phyloP scores from a whole-genome alignment of 1,284 basidiomycete genomes.

The Peniophora sp. region DNA sequence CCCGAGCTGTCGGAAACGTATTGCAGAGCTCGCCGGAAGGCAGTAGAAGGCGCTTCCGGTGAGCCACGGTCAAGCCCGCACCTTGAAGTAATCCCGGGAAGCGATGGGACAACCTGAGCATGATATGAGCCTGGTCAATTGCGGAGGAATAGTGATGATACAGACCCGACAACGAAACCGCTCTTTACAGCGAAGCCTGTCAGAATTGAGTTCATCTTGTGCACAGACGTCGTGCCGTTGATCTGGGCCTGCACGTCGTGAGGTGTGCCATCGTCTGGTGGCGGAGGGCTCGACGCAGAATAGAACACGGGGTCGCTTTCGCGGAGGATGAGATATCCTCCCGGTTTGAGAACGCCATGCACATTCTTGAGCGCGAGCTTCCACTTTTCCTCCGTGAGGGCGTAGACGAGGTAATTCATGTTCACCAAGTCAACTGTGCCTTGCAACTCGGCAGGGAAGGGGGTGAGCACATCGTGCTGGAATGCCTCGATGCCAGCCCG shows the following conservation, averaged over 20 bases:
- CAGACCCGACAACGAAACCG: not conserved
- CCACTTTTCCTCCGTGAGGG: conserved; percentile 2
- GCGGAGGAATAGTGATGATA: not conserved
- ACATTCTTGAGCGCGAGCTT: conserved; percentile 2
- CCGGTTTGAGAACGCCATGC: conserved; percentile 1
- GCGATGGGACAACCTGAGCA: not conserved
- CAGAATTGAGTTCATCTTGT: not conserved
- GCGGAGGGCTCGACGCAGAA: not conserved
- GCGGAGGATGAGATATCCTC: not conserved
- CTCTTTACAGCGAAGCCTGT: not conserved
- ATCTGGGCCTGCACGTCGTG: not conserved
- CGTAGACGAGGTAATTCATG: not conserved
- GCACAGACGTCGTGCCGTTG: not conserved
- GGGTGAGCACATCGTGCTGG: conserved; percentile 5
- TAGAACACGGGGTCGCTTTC: not conserved
- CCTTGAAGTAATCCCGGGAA: not conserved
- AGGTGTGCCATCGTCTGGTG: not conserved
- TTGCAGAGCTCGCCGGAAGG: conserved; percentile 1
- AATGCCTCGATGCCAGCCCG: conserved; percentile 1
- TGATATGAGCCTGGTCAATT: not conserved
- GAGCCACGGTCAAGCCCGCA: not conserved
- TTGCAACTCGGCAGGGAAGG: conserved; percentile 4
- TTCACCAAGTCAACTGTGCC: conserved; percentile 7
- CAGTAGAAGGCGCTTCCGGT: not conserved
- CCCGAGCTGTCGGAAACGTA: not conserved